Evolutionary conservation across 2,329 filamentous ascomycete genomes (phyloP).

Genomic region (Ophiosphaerella korrae): DNA sequence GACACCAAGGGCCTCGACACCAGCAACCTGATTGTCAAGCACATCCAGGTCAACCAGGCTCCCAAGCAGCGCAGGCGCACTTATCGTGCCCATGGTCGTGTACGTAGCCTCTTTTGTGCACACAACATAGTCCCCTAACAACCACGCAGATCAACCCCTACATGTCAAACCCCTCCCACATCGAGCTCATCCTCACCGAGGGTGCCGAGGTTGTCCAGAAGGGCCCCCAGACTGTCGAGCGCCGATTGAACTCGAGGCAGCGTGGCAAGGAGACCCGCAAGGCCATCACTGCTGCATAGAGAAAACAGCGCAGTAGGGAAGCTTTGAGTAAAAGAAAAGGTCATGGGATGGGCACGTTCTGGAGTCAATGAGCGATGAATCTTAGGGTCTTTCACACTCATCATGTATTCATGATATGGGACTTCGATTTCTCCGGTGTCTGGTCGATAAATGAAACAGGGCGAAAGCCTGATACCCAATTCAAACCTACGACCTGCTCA

Average conservation of each 20-base stretch:
- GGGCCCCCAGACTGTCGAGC: conserved; percentile 67
- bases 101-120: conserved; percentile 62
- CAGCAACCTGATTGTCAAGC: conserved; percentile 96
- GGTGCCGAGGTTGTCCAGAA: conserved; percentile 95
- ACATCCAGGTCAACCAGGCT: conserved; percentile 99
- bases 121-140: conserved; percentile 13
- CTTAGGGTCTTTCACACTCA: conserved; percentile 45
- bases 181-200: conserved; percentile 99
- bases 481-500: background rate
- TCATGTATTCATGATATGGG: conserved; percentile 46
- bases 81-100: conserved; percentile 99
- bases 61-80: conserved; percentile 99
- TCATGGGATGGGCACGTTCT: conserved; percentile 44
- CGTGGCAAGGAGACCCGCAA: conserved; percentile 71
- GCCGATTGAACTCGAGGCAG: conserved; percentile 88
- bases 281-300: conserved; percentile 64
- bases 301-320: conserved; percentile 16
- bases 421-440: conserved; percentile 47
- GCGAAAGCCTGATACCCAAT: conserved; percentile 42
- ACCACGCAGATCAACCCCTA: conserved; percentile 91
- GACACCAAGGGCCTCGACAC: conserved; percentile 68
- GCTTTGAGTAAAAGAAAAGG: conserved; percentile 32
- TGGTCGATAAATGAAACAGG: conserved; percentile 44
- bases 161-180: conserved; percentile 99
- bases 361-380: conserved; percentile 49